A percentile compares a stretch with the other conserved stretches of the same genome.
These are phyloP conservation scores for Malus hybrid DNA, from an alignment of 331 rosid genomes.

Conservation along the genomic window DNA sequence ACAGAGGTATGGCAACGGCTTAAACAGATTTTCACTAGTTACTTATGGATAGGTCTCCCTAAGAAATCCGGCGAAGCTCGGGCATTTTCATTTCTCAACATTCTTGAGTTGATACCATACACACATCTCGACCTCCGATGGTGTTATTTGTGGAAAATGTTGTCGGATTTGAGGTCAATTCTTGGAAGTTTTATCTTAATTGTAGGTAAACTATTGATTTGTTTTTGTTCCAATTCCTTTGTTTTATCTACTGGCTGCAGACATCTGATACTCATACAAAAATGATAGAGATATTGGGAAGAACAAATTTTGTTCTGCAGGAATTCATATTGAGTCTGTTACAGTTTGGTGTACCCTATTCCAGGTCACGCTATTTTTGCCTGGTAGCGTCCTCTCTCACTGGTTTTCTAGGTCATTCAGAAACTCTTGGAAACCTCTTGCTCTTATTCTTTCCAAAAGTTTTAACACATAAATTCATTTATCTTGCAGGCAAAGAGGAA, in stretches of 20 bases:
- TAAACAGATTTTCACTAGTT: constrained; percentile 14
- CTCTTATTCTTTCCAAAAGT: neutral
- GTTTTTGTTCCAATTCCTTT: neutral
- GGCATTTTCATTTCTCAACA: constrained; percentile 87
- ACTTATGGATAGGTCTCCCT: constrained; percentile 63
- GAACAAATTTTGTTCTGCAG: constrained; percentile 49
- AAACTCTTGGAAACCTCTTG: neutral
- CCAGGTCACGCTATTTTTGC: constrained; percentile 93
- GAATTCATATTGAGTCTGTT: constrained; percentile 88
- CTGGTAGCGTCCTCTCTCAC: constrained; percentile 41
- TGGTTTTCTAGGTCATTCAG: neutral
- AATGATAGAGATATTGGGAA: constrained; percentile 65
- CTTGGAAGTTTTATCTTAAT: too few relatives aligned
- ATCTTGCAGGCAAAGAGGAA: constrained; percentile 69
- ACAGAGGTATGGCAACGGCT: too few relatives aligned
- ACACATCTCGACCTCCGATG: constrained; percentile 50
- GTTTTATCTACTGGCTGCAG: constrained; percentile 32
- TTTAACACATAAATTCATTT: neutral
- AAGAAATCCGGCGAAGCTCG: constrained; percentile 89
- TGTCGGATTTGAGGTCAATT: constrained; percentile 91
- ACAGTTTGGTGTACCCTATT: constrained; percentile 93
- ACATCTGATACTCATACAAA: constrained; percentile 73
- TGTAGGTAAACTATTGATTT: neutral
- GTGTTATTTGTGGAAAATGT: constrained; percentile 89
- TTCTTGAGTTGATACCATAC: constrained; percentile 73